These are phyloP conservation scores for Allantophomopsis cytisporea DNA, from an alignment of 2,329 filamentous ascomycete genomes.

Conservation along the genomic window DNA sequence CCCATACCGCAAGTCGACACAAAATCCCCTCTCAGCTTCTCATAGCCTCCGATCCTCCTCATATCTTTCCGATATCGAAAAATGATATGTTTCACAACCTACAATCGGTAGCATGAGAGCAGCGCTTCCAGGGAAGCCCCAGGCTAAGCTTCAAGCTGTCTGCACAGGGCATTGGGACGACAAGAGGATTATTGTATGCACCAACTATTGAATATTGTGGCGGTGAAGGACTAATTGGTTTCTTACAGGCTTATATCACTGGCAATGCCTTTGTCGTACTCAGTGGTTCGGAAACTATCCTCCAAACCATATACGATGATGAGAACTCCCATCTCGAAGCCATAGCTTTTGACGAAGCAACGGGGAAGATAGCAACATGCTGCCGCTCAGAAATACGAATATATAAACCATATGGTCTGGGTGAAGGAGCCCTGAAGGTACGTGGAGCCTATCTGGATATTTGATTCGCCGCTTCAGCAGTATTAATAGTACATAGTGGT, in stretches of 20 bases:
- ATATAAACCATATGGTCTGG: constrained; percentile 61
- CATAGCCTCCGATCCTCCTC: too few relatives aligned
- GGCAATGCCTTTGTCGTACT: constrained; percentile 81
- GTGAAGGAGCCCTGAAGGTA: constrained; percentile 65
- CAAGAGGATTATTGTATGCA: constrained; percentile 56
- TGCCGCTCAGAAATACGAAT: constrained; percentile 55
- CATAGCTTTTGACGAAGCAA: constrained; percentile 66
- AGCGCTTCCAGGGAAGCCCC: constrained; percentile 68
- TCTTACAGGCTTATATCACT: constrained; percentile 66
- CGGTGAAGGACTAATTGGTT: constrained; percentile 4
- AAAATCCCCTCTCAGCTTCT: too few relatives aligned
- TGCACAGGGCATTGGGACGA: constrained; percentile 61
- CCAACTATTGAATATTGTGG: background rate
- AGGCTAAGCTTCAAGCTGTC: constrained; percentile 64
- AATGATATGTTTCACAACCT: too few relatives aligned
- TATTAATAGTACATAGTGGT: constrained; percentile 32
- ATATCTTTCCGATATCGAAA: too few relatives aligned
- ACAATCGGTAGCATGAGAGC: constrained; percentile 48
- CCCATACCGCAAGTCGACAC: too few relatives aligned
- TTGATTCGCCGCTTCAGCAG: too few relatives aligned
- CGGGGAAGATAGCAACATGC: constrained; percentile 74
- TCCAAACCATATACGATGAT: constrained; percentile 88
- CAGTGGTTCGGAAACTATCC: constrained; percentile 54
- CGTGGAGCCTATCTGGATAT: constrained; percentile 8
- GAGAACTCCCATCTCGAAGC: constrained; percentile 51